These are phyloP conservation scores for Boletus sp. DNA, from an alignment of 1,284 basidiomycete species.

Conservation along the genomic window DNA sequence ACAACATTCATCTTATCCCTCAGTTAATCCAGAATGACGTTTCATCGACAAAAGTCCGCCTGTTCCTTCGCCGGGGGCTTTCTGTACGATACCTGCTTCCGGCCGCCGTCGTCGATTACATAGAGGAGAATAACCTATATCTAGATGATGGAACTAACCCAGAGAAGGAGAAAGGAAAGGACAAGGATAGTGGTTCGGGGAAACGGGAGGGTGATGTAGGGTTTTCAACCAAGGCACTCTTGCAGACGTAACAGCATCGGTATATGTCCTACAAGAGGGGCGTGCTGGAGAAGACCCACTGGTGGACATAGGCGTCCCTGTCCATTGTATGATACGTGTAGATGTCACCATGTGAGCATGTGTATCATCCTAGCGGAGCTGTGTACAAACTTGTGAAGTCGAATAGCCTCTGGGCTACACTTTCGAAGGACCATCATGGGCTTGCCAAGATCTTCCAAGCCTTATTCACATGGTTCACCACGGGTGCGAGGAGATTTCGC, in stretches of 20 bases:
- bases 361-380: not conserved
- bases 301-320: not conserved
- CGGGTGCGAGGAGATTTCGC: not conserved
- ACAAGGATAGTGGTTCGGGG: conserved; percentile 28
- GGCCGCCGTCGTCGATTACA: conserved; percentile 92
- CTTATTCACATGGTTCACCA: not conserved
- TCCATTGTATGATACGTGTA: conserved; percentile 4
- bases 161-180: conserved; percentile 46
- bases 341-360: not conserved
- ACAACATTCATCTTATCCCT: conserved; percentile 92
- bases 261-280: not conserved
- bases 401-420: not conserved
- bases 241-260: conserved; percentile 4
- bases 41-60: conserved; percentile 88
- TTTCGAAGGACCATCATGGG: not conserved
- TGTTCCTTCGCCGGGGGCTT: conserved; percentile 91
- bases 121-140: conserved; percentile 78
- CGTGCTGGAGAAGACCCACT: not conserved
- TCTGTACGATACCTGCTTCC: conserved; percentile 95
- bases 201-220: conserved; percentile 23
- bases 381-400: not conserved
- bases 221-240: conserved; percentile 6
- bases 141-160: conserved; percentile 53
- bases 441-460: not conserved
- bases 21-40: conserved; percentile 99